Base-by-base conservation (phyloP, 2,329 filamentous ascomycete genomes). In the Aspergillus sp. region DNA sequence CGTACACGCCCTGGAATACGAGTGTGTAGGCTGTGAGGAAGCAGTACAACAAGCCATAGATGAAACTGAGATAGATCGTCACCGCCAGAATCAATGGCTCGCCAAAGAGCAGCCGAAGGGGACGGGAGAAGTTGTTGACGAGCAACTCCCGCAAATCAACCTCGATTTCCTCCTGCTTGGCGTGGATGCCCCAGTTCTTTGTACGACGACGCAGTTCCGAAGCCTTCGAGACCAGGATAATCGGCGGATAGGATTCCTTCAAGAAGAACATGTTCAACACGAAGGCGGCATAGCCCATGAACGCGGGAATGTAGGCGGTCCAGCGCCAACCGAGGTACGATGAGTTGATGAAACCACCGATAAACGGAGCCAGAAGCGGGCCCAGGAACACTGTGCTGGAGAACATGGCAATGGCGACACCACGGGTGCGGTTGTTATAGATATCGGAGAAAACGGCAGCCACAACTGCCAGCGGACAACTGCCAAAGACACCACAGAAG, bases 181-280 rank as follows among this genome's bases (percentile, higher is more conserved):
- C 83, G 65, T 85, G 83, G 51, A 85, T 84, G 3, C 83, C 83
- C 83, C 83, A 85, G 64, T 85, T 85, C 64, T 79, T 78, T 1
- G 83, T 85, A n/a, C 79, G 66, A 13, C 83, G 76, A 30, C 83
- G 75, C 2, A 85, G 70, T 57, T 84, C 80, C 0, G 77, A 68
- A 2, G 83, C 83, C 65, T 85, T 86, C 54, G 73, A 68, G 23
- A 84, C 78, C 1, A 85, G 74, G 7, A 85, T 78, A 0, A 83
- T 76, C 0, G 83, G 83, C 0, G 82, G 78, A 60, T 85, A 85
- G 0, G 81, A 81, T 64, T 85, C 83, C 52, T 83, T 72, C n/a
- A 84, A 73, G 69, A 84, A 83, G 41, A 70, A 57, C 2, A 64
- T 8, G 39, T 67, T 62, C 47, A 71, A 64, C 0, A 66, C 71